A percentile compares a stretch with the other conserved stretches of the same genome.
phyloP scores from a whole-genome alignment of 148 eudicot species.

The Gaultheria prostrata region DNA sequence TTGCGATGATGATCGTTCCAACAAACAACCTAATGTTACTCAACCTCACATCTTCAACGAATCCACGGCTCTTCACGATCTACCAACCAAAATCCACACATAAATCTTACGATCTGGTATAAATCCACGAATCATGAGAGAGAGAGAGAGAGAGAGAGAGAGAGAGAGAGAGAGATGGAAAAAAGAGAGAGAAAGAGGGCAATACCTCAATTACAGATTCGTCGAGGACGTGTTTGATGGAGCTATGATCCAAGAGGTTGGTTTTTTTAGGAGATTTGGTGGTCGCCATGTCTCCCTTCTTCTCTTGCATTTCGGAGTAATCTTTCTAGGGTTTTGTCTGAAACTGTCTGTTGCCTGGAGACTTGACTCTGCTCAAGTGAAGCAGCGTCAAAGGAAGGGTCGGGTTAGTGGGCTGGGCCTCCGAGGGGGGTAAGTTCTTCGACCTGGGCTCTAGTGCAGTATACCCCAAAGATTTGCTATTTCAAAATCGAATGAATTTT shows the following conservation, averaged over 20 bases:
- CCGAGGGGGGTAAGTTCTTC: no score
- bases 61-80: conserved; percentile 2
- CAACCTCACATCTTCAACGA: conserved; percentile 1
- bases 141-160: not conserved
- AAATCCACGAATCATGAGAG: not conserved
- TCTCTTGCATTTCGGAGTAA: not conserved
- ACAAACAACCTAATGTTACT: not conserved
- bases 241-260: not conserved
- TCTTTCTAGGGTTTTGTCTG: conserved; percentile 2
- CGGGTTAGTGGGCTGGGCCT: no score
- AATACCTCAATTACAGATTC: not conserved
- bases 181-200: no score
- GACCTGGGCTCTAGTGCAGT: no score
- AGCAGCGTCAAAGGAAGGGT: no score
- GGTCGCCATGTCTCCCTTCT: not conserved
- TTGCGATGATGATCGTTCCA: not conserved
- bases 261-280: not conserved
- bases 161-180: no score
- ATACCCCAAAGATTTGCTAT: no score
- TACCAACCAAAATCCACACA: not conserved
- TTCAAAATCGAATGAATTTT: no score
- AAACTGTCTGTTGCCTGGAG: not conserved
- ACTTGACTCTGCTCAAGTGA: no score
- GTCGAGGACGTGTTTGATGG: not conserved
- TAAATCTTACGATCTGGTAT: not conserved